phyloP scores from a whole-genome alignment of 2,329 filamentous ascomycete species.

The Dactylellina drechsleri region DNA sequence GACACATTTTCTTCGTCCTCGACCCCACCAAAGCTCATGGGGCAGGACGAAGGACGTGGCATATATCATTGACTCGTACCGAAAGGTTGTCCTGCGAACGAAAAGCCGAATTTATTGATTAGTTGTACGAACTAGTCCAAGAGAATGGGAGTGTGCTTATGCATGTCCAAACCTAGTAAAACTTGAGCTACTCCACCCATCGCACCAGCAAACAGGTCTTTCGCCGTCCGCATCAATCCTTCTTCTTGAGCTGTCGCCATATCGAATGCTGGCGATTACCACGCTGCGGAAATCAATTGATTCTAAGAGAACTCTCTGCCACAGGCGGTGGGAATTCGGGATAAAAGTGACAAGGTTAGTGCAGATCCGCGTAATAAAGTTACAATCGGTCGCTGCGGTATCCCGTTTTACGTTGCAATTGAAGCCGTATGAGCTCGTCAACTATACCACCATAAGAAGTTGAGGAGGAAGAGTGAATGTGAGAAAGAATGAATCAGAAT shows the following conservation, averaged over 20 bases:
- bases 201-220: conserved; percentile 91
- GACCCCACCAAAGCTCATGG: no score
- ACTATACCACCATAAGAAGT: background rate
- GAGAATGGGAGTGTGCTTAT: conserved; percentile 34
- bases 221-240: conserved; percentile 72
- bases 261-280: background rate
- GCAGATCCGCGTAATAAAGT: conserved; percentile 19
- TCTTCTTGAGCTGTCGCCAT: conserved; percentile 59
- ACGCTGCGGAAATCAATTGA: no score
- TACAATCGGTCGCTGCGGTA: conserved; percentile 17
- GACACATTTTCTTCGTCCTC: background rate
- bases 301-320: no score
- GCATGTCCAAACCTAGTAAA: conserved; percentile 73
- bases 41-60: conserved; percentile 2
- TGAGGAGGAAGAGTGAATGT: background rate
- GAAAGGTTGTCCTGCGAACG: conserved; percentile 71
- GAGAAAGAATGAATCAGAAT: background rate
- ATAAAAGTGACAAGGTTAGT: no score
- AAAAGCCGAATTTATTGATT: conserved; percentile 30
- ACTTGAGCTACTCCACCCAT: conserved; percentile 94
- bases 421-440: conserved; percentile 9
- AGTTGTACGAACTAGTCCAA: conserved; percentile 41
- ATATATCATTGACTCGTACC: conserved; percentile 39
- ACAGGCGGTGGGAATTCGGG: no score
- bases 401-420: background rate